Conservation (phyloP, 371 early-diverging fungal species). For the Dinochytrium kinnereticum region DNA sequence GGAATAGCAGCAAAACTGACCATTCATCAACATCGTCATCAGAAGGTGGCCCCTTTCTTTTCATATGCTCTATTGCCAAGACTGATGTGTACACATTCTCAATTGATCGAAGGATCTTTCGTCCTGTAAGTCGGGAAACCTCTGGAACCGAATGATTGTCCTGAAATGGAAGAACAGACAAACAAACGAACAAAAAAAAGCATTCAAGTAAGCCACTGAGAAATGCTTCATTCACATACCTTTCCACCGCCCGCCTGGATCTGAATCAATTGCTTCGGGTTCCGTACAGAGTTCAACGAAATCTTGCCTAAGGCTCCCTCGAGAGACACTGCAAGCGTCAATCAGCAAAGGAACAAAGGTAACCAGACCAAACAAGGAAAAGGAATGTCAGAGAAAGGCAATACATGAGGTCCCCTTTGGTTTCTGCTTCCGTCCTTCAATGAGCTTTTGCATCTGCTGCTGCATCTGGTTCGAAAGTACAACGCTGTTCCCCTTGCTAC, state of each 20-base stretch:
- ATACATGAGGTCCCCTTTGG: conserved; percentile 75
- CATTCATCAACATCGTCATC: conserved; percentile 62
- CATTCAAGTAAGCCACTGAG: neutral
- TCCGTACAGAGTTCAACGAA: conserved; percentile 81
- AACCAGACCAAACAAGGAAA: no score
- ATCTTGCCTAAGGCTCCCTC: conserved; percentile 97
- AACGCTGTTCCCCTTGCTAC: conserved; percentile 30
- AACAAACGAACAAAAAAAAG: conserved; percentile 4
- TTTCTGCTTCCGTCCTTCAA: conserved; percentile 86
- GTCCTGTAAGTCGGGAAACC: conserved; percentile 44
- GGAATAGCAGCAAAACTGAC: conserved; percentile 25
- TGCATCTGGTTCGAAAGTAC: conserved; percentile 72
- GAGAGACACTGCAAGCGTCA: conserved; percentile 79
- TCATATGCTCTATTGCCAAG: conserved; percentile 80
- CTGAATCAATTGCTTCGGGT: conserved; percentile 87
- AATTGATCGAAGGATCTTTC: conserved; percentile 70
- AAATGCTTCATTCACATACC: conserved; percentile 13
- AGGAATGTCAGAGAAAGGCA: conserved; percentile 12
- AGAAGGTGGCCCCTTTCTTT: conserved; percentile 64
- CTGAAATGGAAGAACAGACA: no score
- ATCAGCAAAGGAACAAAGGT: no score
- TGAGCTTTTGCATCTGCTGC: conserved; percentile 90
- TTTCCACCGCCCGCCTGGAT: conserved; percentile 47
- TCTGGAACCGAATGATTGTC: conserved; percentile 30
- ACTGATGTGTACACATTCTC: conserved; percentile 81